Conservation (phyloP, 805 yeast species). For the Ogataea ganodermae region DNA sequence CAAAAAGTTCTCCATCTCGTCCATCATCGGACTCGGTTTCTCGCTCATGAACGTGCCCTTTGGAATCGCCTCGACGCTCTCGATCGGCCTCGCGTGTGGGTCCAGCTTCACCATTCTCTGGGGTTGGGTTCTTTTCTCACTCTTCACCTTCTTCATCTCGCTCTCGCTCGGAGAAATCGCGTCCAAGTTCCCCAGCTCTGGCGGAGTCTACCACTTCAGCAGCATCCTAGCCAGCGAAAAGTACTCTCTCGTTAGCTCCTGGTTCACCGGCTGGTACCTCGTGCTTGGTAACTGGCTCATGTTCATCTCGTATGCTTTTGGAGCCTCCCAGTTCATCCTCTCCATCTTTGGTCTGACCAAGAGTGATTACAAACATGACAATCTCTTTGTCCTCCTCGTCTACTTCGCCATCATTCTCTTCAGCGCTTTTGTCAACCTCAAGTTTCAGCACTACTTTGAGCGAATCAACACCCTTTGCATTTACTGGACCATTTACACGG, state of each 20-base stretch:
- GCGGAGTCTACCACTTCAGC: conserved; percentile 75
- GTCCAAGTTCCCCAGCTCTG: conserved; percentile 75
- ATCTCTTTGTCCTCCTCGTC: conserved; percentile 54
- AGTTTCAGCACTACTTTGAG: conserved; percentile 61
- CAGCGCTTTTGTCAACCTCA: conserved; percentile 65
- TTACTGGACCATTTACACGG: conserved; percentile 75
- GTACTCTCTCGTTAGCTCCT: conserved; percentile 59
- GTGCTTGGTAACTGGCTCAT: conserved; percentile 78
- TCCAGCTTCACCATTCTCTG: conserved; percentile 74
- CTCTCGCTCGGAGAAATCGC: conserved; percentile 76
- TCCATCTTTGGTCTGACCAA: conserved; percentile 66
- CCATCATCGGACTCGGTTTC: conserved; percentile 77
- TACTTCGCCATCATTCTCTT: conserved; percentile 57
- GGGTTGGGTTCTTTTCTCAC: conserved; percentile 70
- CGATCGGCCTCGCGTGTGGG: conserved; percentile 72
- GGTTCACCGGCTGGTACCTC: conserved; percentile 80
- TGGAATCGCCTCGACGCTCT: conserved; percentile 72
- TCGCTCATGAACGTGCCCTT: conserved; percentile 82
- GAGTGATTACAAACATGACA: conserved; percentile 57
- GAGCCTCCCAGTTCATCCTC: conserved; percentile 73
- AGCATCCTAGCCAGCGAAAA: conserved; percentile 64
- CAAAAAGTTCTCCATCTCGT: conserved; percentile 65
- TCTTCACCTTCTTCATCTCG: conserved; percentile 65
- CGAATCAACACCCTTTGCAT: conserved; percentile 66
- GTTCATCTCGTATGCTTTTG: conserved; percentile 70